phyloP scores from a whole-genome alignment of 2,329 filamentous ascomycete genomes.

The Beauveria asiatica region DNA sequence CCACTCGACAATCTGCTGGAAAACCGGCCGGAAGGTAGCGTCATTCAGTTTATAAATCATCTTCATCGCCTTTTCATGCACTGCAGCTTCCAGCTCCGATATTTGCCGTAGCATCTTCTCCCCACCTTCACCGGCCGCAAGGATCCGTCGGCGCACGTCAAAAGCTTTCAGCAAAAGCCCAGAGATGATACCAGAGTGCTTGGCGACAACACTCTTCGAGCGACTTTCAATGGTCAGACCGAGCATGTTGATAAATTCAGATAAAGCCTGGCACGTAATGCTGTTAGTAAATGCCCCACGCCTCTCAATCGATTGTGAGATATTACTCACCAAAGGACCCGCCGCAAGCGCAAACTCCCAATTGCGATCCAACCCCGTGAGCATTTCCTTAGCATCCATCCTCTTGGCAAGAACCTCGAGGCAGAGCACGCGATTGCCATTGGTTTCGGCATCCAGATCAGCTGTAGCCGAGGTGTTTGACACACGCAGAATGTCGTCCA shows the following conservation, averaged over 20 bases:
- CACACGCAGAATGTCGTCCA: slow-evolving; percentile 62
- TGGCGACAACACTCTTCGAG: slow-evolving; percentile 68
- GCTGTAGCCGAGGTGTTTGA: slow-evolving; percentile 64
- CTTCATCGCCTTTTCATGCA: slow-evolving; percentile 68
- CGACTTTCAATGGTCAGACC: slow-evolving; percentile 66
- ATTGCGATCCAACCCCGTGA: slow-evolving; percentile 62
- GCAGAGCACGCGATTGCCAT: slow-evolving; percentile 59
- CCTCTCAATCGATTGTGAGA: background rate
- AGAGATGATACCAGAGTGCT: slow-evolving; percentile 63
- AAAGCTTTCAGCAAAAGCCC: slow-evolving; percentile 51
- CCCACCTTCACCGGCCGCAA: slow-evolving; percentile 36
- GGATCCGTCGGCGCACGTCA: slow-evolving; percentile 55
- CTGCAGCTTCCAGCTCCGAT: slow-evolving; percentile 50
- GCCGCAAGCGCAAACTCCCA: slow-evolving; percentile 57
- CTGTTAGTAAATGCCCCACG: slow-evolving; percentile 6
- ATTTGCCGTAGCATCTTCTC: slow-evolving; percentile 40
- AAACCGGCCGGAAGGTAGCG: slow-evolving; percentile 83
- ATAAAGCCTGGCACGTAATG: slow-evolving; percentile 42
- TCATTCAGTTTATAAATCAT: slow-evolving; percentile 98
- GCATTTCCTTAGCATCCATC: slow-evolving; percentile 67
- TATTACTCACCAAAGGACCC: slow-evolving; percentile 52
- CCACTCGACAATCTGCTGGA: slow-evolving; percentile 80
- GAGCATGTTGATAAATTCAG: slow-evolving; percentile 62
- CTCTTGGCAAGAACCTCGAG: slow-evolving; percentile 68
- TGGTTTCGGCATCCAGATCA: slow-evolving; percentile 51